Evolutionary conservation across 768 basidiomycete species (phyloP), one percentile per base, ranked within the genome.

Genomic region (Boletus eberwhitei): DNA sequence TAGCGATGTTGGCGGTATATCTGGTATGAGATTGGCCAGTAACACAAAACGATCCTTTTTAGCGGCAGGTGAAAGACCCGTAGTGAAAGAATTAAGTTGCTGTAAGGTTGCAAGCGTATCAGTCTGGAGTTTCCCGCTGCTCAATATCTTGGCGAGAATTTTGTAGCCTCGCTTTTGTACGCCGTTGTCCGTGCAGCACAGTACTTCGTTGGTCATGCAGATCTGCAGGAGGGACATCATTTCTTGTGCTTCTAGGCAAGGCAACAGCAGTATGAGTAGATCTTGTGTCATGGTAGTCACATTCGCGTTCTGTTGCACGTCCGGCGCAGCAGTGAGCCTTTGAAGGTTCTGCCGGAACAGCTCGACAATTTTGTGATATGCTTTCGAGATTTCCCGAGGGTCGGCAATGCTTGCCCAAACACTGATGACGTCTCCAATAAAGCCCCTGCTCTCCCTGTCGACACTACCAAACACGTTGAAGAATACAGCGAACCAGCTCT

Each of bases 101-200:
- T 81, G 77, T 24, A 97, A 73, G 26, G 88, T 79, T 11, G 69
- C 68, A 54, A 88, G 85, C 13, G 77, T 79, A 56, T 83, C 80
- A 41, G 77, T 62, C 32, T 67, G 66, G 31, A 86, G 75, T 64
- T 87, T 86, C 0, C 76, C 79, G 48, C 75, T 75, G 64, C 88
- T 87, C n/a, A 86, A 71, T 39, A 93, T 69, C 60, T 87, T 87
- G 32, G 87, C 78, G 16, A 98, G 77, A 17, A 89, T 85, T 66
- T 96, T 89, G 74, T 98, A 98, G 9, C 87, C 90, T 61, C 95
- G 90, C 74, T 99, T 99, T 74, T 98, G 96, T 6, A 96, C 85
- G 4, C 85, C 92, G 48, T 90, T 90, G 64, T 98, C 93, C 61
- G 76, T 82, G 62, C 84, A 85, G 50, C 81, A 80, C 6, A 98